phyloP scores from a whole-genome alignment of 176 grass and related monocot genomes.

The Juncus inflexus region DNA sequence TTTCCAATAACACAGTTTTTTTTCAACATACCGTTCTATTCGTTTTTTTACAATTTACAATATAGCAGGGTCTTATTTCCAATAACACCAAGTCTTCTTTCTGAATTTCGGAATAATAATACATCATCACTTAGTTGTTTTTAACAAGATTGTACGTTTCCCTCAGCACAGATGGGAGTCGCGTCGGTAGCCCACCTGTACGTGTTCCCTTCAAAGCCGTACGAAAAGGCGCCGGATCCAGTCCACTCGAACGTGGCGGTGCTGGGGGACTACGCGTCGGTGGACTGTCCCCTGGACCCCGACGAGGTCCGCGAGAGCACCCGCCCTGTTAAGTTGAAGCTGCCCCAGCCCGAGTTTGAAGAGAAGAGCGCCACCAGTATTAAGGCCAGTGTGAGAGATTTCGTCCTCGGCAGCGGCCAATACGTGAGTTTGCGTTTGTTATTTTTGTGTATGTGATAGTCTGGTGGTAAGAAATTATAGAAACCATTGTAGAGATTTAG shows the following conservation, averaged over 20 bases:
- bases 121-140: not conserved
- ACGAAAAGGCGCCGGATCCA: conserved; percentile 53
- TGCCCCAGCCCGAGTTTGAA: conserved; percentile 59
- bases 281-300: conserved; percentile 74
- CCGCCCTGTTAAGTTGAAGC: conserved; percentile 76
- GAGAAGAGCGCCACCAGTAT: conserved; percentile 68
- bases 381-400: conserved; percentile 75
- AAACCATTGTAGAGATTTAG: too few species aligned
- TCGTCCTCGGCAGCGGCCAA: conserved; percentile 84
- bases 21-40: too few species aligned
- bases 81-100: too few species aligned
- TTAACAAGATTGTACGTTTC: conserved; percentile 33
- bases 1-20: too few species aligned
- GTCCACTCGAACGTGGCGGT: conserved; percentile 66
- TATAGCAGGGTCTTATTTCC: too few species aligned
- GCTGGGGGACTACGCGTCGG: conserved; percentile 81
- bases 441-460: not conserved
- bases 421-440: conserved; percentile 53
- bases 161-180: conserved; percentile 87
- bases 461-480: too few species aligned
- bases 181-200: conserved; percentile 87
- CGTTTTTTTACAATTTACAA: too few species aligned
- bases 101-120: too few species aligned
- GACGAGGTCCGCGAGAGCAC: conserved; percentile 81
- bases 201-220: conserved; percentile 87